phyloP scores from a whole-genome alignment of 2,329 filamentous ascomycete species.

The Colletotrichum cuscutae region DNA sequence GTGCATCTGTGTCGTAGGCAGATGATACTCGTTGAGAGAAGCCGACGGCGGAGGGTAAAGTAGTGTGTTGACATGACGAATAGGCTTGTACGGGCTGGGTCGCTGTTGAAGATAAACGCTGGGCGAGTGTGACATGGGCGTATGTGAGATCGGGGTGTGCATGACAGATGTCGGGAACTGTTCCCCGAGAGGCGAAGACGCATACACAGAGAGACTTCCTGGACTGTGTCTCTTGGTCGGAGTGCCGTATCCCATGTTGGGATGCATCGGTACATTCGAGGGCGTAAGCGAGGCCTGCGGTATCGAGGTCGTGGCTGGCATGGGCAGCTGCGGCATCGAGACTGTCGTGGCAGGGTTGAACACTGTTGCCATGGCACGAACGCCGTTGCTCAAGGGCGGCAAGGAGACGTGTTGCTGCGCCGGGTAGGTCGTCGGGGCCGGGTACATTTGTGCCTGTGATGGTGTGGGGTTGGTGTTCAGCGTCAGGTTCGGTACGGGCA shows the following conservation, averaged over 20 bases:
- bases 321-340: constrained; percentile 35
- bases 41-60: constrained; percentile 86
- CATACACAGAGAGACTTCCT: constrained; percentile 61
- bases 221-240: constrained; percentile 66
- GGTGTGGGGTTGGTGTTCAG: constrained; percentile 61
- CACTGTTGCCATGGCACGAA: constrained; percentile 80
- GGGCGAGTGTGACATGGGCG: constrained; percentile 82
- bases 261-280: constrained; percentile 38
- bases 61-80: constrained; percentile 90
- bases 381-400: constrained; percentile 68
- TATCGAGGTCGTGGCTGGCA: constrained; percentile 29
- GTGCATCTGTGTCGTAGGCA: constrained; percentile 80
- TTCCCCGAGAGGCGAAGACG: constrained; percentile 77
- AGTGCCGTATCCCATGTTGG: constrained; percentile 56
- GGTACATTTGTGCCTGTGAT: constrained; percentile 44
- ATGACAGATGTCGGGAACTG: constrained; percentile 64
- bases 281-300: constrained; percentile 34
- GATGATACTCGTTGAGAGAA: constrained; percentile 79
- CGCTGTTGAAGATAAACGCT: constrained; percentile 89
- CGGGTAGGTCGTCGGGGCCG: constrained; percentile 51
- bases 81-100: constrained; percentile 91
- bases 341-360: constrained; percentile 61
- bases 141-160: constrained; percentile 67
- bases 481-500: constrained; percentile 78
- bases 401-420: constrained; percentile 64